Conservation (phyloP, 768 basidiomycete species). For the Boletales sp. region DNA sequence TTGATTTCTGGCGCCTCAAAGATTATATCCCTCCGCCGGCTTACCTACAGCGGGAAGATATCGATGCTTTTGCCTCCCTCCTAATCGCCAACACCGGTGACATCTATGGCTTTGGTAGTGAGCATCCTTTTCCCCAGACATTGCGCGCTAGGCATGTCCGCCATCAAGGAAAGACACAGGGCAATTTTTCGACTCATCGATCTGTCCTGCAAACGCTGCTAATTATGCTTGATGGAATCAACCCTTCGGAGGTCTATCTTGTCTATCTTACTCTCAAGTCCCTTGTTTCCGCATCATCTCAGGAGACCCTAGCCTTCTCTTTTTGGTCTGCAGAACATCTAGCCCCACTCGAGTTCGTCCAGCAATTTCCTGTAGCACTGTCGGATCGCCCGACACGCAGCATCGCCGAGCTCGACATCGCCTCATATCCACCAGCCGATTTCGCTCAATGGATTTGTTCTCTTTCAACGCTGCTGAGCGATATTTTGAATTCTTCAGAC, state of each 20-base stretch:
- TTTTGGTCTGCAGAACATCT: slow-evolving; percentile 40
- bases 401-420: slow-evolving; percentile 36
- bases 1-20: slow-evolving; percentile 84
- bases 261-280: slow-evolving; percentile 67
- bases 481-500: slow-evolving; percentile 51
- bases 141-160: slow-evolving; percentile 36
- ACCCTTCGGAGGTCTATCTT: slow-evolving; percentile 46
- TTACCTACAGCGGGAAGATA: slow-evolving; percentile 61
- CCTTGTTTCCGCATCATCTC: slow-evolving; percentile 40
- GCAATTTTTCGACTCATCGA: slow-evolving; percentile 37
- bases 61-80: slow-evolving; percentile 68
- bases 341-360: slow-evolving; percentile 47
- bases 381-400: slow-evolving; percentile 29
- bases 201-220: slow-evolving; percentile 54
- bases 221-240: slow-evolving; percentile 52
- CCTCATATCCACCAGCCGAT: slow-evolving; percentile 39
- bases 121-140: slow-evolving; percentile 42
- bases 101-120: slow-evolving; percentile 58
- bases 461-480: slow-evolving; percentile 54
- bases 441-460: slow-evolving; percentile 63
- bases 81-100: slow-evolving; percentile 56
- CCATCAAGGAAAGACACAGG: slow-evolving; percentile 16
- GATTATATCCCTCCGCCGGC: slow-evolving; percentile 59
- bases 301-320: slow-evolving; percentile 27
- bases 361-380: slow-evolving; percentile 39